These are phyloP conservation scores for Schizosaccharomyces japonicus DNA, from an alignment of 805 yeast species.

Conservation along the genomic window DNA sequence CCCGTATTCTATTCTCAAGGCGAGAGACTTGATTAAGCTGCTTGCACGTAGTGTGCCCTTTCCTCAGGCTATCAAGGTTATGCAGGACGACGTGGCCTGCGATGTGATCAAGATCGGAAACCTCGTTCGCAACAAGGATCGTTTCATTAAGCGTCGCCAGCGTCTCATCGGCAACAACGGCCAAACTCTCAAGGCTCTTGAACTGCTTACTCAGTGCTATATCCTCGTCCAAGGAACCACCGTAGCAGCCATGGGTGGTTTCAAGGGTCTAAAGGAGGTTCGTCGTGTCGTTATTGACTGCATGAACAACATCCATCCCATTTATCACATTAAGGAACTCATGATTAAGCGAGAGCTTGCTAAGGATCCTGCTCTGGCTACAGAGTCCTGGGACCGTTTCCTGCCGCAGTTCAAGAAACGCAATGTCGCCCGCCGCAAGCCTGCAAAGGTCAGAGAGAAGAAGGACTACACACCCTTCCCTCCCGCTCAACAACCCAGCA, in stretches of 20 bases:
- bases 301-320: slow-evolving; percentile 92
- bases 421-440: slow-evolving; percentile 81
- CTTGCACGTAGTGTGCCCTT: slow-evolving; percentile 90
- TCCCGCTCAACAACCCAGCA: slow-evolving; percentile 88
- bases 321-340: slow-evolving; percentile 83
- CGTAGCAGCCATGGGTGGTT: slow-evolving; percentile 91
- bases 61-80: slow-evolving; percentile 80
- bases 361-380: slow-evolving; percentile 80
- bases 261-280: slow-evolving; percentile 70
- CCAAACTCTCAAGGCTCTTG: slow-evolving; percentile 85
- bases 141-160: slow-evolving; percentile 88
- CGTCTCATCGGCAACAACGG: slow-evolving; percentile 92
- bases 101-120: slow-evolving; percentile 90
- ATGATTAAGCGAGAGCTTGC: slow-evolving; percentile 93
- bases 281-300: slow-evolving; percentile 93
- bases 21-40: slow-evolving; percentile 80
- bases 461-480: slow-evolving; percentile 96
- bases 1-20: slow-evolving; percentile 80
- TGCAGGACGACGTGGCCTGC: slow-evolving; percentile 82
- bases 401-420: slow-evolving; percentile 90
- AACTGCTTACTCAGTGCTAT: slow-evolving; percentile 82
- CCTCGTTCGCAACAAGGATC: slow-evolving; percentile 67
- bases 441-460: slow-evolving; percentile 40
- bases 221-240: slow-evolving; percentile 93
- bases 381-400: slow-evolving; percentile 92